These are phyloP conservation scores for Zopfia rhizophila DNA, from an alignment of 2,329 filamentous ascomycete genomes.

Conservation along the genomic window DNA sequence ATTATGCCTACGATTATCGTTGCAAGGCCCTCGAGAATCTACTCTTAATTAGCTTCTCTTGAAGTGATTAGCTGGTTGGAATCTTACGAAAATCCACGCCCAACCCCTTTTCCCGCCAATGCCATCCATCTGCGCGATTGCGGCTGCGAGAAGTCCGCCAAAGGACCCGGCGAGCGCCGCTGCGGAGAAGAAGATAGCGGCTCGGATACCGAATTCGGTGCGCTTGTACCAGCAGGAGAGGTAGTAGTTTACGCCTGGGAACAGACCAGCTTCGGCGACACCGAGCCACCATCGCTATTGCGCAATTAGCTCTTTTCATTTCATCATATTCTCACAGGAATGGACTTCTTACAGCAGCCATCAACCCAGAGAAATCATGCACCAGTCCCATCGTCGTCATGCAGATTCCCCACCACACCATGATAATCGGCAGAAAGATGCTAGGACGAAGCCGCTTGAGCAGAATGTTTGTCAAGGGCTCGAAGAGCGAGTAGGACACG, in stretches of 20 bases:
- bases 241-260: conserved; percentile 76
- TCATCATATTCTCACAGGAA: too few species aligned
- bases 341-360: conserved; percentile 67
- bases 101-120: conserved; percentile 59
- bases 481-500: conserved; percentile 82
- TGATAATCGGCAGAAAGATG: conserved; percentile 83
- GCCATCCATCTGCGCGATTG: conserved; percentile 75
- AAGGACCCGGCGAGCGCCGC: conserved; percentile 83
- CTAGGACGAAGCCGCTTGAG: conserved; percentile 81
- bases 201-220: conserved; percentile 80
- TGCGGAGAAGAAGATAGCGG: conserved; percentile 85
- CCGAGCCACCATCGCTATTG: conserved; percentile 69
- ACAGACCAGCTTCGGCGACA: conserved; percentile 76
- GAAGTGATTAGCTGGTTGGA: conserved; percentile 1
- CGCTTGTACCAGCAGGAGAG: conserved; percentile 86
- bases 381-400: conserved; percentile 77
- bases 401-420: conserved; percentile 72
- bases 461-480: conserved; percentile 80
- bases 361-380: conserved; percentile 70
- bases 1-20: conserved; percentile 74
- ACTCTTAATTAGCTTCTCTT: not conserved
- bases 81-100: conserved; percentile 58
- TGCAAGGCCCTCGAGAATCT: conserved; percentile 72
- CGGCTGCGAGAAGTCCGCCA: conserved; percentile 77
- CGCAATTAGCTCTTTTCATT: too few species aligned